Evolutionary conservation across 306 rosid genomes (phyloP), one percentile per base, ranked within the genome.

Genomic region (Clitoria ternatea): DNA sequence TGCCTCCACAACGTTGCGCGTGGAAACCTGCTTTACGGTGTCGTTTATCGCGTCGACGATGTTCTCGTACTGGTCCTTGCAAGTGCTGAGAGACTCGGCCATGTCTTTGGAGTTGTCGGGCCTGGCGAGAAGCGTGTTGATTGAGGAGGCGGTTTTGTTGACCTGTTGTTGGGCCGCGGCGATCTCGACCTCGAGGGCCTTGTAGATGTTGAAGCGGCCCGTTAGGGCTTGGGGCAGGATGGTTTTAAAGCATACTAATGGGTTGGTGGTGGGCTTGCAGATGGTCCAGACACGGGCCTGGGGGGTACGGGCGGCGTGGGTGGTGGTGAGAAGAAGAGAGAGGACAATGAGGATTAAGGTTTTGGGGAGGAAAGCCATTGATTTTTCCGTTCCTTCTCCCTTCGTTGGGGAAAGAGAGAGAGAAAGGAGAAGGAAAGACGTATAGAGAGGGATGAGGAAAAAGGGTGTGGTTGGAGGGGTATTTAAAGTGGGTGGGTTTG

Each of bases 21-120:
- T 0, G 0, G 6, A 3, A 1, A 52, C 24, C 0, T 0, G 1
- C 1, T 2, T 1, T 0, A 14, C 0, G 5, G 49, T 0, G 0
- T 17, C 20, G 0, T 4, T 3, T 2, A 69, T 3, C 4, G 49
- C 0, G 1, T 39, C 72, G 0, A 30, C 2, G 0, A 77, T 61
- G 23, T 0, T 29, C 0, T 0, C 1, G 55, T 19, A 77, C 3
- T 61, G 77, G 0, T 61, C 24, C 24, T 10, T 7, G 36, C 81
- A 77, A 0, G 1, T 3, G 1, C 0, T 0, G 2, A 77, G 72
- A 0, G 66, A 7, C 0, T 39, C 66, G 0, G 0, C 4, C 1
- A 39, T 0, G 18, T 0, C 0, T 2, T 62, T 70, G 3, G n/a
- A 0, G 17, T 0, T 14, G 0, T 4, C 0, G 0, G 45, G 49